Conservation (phyloP, 139 green algal genomes). For the Dunaliella sp. region DNA sequence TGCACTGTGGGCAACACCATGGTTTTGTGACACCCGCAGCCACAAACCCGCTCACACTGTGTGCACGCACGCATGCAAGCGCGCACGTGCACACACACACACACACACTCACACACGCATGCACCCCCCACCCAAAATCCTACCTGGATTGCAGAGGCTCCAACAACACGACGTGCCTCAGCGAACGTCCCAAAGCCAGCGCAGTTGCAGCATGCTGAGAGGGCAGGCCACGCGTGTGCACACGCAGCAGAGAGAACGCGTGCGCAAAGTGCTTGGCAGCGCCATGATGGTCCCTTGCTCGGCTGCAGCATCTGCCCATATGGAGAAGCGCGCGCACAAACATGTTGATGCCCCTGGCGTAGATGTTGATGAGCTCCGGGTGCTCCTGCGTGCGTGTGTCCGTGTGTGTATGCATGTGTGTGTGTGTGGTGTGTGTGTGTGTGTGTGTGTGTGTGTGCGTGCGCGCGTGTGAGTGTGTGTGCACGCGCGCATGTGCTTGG, state of each 20-base stretch:
- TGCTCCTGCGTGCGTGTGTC: conserved; percentile 2
- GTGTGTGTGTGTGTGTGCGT: neutral
- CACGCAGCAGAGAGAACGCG: conserved; percentile 30
- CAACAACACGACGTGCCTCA: conserved; percentile 2
- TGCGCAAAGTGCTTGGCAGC: conserved; percentile 15
- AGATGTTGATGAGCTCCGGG: conserved; percentile 46
- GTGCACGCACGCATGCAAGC: neutral
- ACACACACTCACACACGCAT: neutral
- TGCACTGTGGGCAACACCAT: neutral
- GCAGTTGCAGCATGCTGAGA: conserved; percentile 23
- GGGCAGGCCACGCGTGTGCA: conserved; percentile 32
- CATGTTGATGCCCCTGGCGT: conserved; percentile 21
- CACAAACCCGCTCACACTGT: neutral
- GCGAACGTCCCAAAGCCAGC: conserved; percentile 25
- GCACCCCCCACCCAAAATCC: no score
- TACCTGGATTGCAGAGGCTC: neutral
- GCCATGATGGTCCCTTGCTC: neutral
- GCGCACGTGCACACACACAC: neutral
- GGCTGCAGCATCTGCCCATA: neutral
- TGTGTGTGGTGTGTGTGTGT: neutral
- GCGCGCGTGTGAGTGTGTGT: neutral
- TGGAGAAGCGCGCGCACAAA: conserved; percentile 24
- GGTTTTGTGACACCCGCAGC: neutral
- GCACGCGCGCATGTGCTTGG: neutral
- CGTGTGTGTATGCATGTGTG: neutral